These are phyloP conservation scores for Ganoderma resinaceum DNA, from an alignment of 1,284 basidiomycete genomes.

Conservation along the genomic window DNA sequence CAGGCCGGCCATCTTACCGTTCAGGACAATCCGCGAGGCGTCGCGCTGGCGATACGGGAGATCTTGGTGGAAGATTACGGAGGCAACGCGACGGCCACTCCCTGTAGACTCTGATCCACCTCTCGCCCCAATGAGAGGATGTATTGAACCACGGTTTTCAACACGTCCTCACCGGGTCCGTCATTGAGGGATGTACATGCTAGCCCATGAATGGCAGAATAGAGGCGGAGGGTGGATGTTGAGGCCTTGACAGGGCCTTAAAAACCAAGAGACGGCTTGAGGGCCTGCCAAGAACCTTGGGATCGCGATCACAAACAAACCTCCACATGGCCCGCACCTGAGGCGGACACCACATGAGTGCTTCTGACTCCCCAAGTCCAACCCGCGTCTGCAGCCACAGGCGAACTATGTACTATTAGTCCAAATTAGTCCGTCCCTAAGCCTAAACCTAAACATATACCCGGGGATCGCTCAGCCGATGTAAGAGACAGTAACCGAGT, in stretches of 20 bases:
- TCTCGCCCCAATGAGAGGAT: background rate
- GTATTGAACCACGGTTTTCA: background rate
- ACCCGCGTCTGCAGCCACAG: background rate
- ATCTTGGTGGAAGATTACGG: slow-evolving; percentile 6
- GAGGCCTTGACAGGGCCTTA: background rate
- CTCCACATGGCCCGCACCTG: background rate
- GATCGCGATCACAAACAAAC: too few species aligned
- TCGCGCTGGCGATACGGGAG: slow-evolving; percentile 11
- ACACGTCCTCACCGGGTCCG: background rate
- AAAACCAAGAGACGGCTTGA: background rate
- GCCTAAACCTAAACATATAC: background rate
- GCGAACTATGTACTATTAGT: background rate
- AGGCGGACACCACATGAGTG: background rate
- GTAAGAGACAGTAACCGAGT: slow-evolving; percentile 38
- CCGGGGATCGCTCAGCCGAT: slow-evolving; percentile 4
- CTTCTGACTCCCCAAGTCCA: too few species aligned
- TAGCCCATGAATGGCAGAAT: too few species aligned
- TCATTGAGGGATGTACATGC: too few species aligned
- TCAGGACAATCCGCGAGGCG: slow-evolving; percentile 15
- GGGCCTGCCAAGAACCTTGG: too few species aligned
- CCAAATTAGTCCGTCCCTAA: background rate
- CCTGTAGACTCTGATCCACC: background rate
- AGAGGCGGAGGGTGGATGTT: too few species aligned
- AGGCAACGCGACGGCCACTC: background rate
- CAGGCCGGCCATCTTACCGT: slow-evolving; percentile 16